Conservation (phyloP, 805 yeast species). For the Vanderwaltozyma polyspora region DNA sequence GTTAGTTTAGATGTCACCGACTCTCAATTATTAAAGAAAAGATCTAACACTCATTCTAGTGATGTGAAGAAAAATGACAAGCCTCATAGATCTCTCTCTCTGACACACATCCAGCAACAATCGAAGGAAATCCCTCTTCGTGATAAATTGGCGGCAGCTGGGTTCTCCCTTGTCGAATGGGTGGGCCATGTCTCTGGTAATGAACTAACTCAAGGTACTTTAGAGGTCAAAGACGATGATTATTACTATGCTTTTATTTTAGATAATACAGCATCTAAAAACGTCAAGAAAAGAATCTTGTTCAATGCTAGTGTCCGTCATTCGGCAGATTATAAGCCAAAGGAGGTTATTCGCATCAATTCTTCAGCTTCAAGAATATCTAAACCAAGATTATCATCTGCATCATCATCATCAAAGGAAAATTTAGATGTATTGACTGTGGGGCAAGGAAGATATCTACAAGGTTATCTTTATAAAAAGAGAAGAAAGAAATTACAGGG, state of each 20-base stretch:
- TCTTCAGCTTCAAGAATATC: no score
- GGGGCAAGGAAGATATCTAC: slow-evolving; percentile 54
- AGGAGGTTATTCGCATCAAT: no score
- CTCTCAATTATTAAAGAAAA: not conserved
- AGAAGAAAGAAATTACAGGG: slow-evolving; percentile 81
- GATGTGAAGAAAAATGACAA: not conserved
- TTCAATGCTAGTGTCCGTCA: slow-evolving; percentile 40
- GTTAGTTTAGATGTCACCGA: not conserved
- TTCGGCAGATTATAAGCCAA: slow-evolving; percentile 7
- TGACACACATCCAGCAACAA: slow-evolving; percentile 27
- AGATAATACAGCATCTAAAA: slow-evolving; percentile 85
- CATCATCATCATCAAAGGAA: slow-evolving; percentile 9
- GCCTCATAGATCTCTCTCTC: slow-evolving; percentile 28
- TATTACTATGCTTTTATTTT: slow-evolving; percentile 72
- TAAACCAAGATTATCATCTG: slow-evolving; percentile 1
- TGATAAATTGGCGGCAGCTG: slow-evolving; percentile 46
- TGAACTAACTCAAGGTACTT: slow-evolving; percentile 50
- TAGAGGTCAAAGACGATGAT: slow-evolving; percentile 52
- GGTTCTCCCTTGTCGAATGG: slow-evolving; percentile 41
- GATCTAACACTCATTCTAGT: not conserved
- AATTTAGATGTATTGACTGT: slow-evolving; percentile 14
- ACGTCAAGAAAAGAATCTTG: slow-evolving; percentile 66
- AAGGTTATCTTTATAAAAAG: slow-evolving; percentile 68
- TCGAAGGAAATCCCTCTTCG: slow-evolving; percentile 36
- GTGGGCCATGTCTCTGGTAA: slow-evolving; percentile 49